Base-by-base conservation (phyloP, 352 stramenopile genomes). In the Aphanomyces astaci region DNA sequence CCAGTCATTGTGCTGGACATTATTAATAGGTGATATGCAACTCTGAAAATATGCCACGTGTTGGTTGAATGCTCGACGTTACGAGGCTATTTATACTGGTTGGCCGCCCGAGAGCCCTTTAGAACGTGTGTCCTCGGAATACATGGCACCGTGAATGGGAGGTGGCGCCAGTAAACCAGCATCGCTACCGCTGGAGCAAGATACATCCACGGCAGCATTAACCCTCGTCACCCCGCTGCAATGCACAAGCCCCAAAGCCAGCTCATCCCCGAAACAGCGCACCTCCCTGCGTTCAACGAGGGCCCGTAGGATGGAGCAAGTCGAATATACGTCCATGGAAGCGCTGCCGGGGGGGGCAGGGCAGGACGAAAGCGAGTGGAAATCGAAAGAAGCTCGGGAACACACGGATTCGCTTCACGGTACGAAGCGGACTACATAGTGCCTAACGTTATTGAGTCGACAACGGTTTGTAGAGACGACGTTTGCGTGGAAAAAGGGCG, bases 401-500 rank as follows among this genome's bases (percentile, higher is more conserved):
- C n/a, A 63, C 19, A 46, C 10, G 1, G 51, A 49, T 17, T 69
- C 68, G 0, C 64, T 71, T 11, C 66, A 75, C 2, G 71, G 9
- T 84, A 82, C 45, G 81, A 77, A n/a, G n/a, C n/a, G n/a, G n/a
- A n/a, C n/a, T n/a, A n/a, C n/a, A n/a, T n/a, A n/a, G n/a, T n/a
- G n/a, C n/a, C n/a, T n/a, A n/a, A n/a, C n/a, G n/a, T n/a, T n/a
- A n/a, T n/a, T n/a, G n/a, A n/a, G n/a, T n/a, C 1, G 72, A 78
- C 17, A 77, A 85, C 19, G 66, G 1, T 2, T 4, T 36, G 24
- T 39, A 15, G 28, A 28, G 13, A 31, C 32, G 30, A 15, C 31
- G 28, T 65, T 65, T 51, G 19, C 24, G 40, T 90, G 81, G 81
- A 85, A 79, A 28, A 81, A 78, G 45, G 81, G 74, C 17, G 78